phyloP scores from a whole-genome alignment of 2,329 filamentous ascomycete species.

The Microcyclosporella mali region DNA sequence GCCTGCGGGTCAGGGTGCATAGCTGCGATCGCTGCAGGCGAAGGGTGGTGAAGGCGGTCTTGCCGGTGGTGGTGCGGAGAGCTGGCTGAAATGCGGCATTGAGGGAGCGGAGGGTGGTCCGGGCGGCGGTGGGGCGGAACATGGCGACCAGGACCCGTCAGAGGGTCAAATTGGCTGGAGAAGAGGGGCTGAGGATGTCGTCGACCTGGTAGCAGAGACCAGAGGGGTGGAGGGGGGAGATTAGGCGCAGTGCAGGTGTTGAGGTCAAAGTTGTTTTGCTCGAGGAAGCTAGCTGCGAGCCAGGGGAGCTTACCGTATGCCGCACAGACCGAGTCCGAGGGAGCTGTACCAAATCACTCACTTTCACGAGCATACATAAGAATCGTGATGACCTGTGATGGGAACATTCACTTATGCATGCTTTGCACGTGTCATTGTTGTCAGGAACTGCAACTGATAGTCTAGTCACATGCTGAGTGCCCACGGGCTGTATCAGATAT shows the following conservation, averaged over 20 bases:
- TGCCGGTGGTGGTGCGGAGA: constrained; percentile 11
- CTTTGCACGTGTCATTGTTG: too few species aligned
- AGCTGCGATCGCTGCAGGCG: constrained; percentile 37
- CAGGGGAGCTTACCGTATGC: too few species aligned
- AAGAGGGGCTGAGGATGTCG: constrained; percentile 3
- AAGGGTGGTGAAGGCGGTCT: constrained; percentile 26
- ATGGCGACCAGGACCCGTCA: constrained; percentile 18
- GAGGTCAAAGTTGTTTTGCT: too few species aligned
- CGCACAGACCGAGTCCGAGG: too few species aligned
- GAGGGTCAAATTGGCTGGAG: not conserved
- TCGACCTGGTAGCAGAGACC: constrained; percentile 3
- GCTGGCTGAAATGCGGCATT: constrained; percentile 21
- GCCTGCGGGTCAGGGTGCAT: constrained; percentile 33
- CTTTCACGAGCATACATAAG: too few species aligned
- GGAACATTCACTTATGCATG: too few species aligned
- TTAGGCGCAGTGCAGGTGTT: not conserved
- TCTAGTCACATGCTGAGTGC: too few species aligned
- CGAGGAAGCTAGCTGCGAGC: too few species aligned
- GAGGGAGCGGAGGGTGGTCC: constrained; percentile 37
- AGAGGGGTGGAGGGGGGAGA: constrained; percentile 2
- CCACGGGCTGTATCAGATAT: too few species aligned
- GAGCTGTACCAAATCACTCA: too few species aligned
- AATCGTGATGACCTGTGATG: too few species aligned
- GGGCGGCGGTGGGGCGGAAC: constrained; percentile 41
- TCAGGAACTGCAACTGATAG: too few species aligned